phyloP scores from a whole-genome alignment of 2,329 filamentous ascomycete species.

The Aspergillus sp. region DNA sequence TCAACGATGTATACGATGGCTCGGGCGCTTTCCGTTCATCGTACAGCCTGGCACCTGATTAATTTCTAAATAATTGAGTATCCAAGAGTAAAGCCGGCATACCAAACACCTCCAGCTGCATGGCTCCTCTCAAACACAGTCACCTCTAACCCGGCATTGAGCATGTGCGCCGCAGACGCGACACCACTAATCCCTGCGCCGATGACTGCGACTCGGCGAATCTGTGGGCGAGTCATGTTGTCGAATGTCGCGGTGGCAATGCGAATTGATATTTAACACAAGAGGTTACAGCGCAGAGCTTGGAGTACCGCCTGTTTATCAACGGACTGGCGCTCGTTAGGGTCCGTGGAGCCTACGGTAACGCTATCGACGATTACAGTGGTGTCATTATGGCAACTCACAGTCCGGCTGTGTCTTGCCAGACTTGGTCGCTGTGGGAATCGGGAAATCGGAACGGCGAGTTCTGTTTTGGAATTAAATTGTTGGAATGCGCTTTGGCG shows the following conservation, averaged over 20 bases:
- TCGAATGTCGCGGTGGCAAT: not conserved
- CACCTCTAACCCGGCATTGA: conserved; percentile 47
- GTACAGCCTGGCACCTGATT: conserved; percentile 43
- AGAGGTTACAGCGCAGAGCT: not conserved
- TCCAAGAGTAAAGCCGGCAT: conserved; percentile 15
- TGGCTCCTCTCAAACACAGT: conserved; percentile 56
- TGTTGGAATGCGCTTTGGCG: not conserved
- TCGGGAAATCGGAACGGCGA: not conserved
- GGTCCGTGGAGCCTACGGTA: not conserved
- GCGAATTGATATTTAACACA: too few species aligned
- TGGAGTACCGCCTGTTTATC: not conserved
- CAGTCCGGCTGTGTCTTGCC: not conserved
- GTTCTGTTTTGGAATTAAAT: not conserved
- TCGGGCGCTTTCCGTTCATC: conserved; percentile 52
- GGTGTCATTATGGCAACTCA: not conserved
- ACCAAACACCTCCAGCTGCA: conserved; percentile 59
- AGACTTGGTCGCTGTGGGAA: not conserved
- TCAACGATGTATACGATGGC: conserved; percentile 39
- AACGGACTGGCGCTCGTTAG: not conserved
- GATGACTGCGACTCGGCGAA: conserved; percentile 45
- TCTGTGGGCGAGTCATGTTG: conserved; percentile 21
- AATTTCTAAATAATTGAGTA: not conserved
- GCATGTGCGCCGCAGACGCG: conserved; percentile 48
- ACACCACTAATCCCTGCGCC: conserved; percentile 56
- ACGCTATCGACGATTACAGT: not conserved